Evolutionary conservation across 495 filamentous ascomycete genomes (phyloP), one percentile per base, ranked within the genome.

Genomic region (Xylaria telfairii): DNA sequence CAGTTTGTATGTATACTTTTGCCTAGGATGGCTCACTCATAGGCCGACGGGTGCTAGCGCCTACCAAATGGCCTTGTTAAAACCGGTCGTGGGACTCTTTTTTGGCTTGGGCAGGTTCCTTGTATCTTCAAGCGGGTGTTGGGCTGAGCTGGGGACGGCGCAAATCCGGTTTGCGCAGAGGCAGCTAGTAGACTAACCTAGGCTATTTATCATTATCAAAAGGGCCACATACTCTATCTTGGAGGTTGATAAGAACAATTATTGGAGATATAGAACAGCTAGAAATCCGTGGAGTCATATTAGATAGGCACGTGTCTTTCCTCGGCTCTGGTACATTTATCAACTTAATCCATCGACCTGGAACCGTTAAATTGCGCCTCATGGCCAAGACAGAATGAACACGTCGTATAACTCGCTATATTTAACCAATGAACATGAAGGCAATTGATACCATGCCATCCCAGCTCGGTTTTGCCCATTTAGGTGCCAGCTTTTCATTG

Each of bases 261-360:
- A 3, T 42, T 63, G 46, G 24, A 32, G 44, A 54, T 63, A 60
- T 53, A 39, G 17, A 28, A 39, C 63, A 39, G n/a, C 42, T 61
- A 8, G 54, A 17, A 4, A 39, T 17, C 32, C 56, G 15, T 53
- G 30, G 44, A 62, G 17, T 62, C 39, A 53, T 34, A 46, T 21
- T 46, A 53, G 67, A 47, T 30, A 9, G 19, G 56, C 24, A 51
- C 17, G 30, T 69, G 30, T 41, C 32, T 37, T 42, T 37, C 7
- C 28, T 68, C 19, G 53, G n/a, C 59, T 47, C 41, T 67, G 30
- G 49, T 28, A 44, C 24, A 57, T 68, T 47, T 37, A 51, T 41
- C 54, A 24, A 51, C 28, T 42, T 26, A 69, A 39, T 49, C 66
- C 66, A 60, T 32, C 26, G 54, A 54, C 54, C 47, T 61, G 67